Conservation (phyloP, 2,329 filamentous ascomycete species). For the Chaetomium olivaceum region DNA sequence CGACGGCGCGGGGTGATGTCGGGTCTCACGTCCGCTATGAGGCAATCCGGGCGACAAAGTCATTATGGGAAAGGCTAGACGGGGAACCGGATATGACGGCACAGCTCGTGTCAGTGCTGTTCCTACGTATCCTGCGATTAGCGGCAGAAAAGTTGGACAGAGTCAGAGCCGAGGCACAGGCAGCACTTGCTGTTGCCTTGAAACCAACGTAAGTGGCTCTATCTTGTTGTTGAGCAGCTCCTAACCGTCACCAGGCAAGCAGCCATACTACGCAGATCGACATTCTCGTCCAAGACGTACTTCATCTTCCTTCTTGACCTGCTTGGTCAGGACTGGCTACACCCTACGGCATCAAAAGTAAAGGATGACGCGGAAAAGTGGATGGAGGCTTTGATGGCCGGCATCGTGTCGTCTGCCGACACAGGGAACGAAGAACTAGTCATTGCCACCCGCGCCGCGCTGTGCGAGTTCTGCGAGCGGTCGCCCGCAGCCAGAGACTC, state of each 20-base stretch:
- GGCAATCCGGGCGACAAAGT: constrained; percentile 73
- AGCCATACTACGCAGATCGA: constrained; percentile 41
- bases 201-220: constrained; percentile 45
- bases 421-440: constrained; percentile 76
- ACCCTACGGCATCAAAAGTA: constrained; percentile 41
- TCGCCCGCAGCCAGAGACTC: constrained; percentile 44
- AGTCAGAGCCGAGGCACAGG: constrained; percentile 68
- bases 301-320: constrained; percentile 57
- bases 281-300: constrained; percentile 61
- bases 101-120: constrained; percentile 42
- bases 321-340: constrained; percentile 41
- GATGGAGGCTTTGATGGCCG: constrained; percentile 60
- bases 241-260: constrained; percentile 36
- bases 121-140: constrained; percentile 62
- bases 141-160: constrained; percentile 89
- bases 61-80: constrained; percentile 52
- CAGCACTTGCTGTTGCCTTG: constrained; percentile 51
- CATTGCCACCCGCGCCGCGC: constrained; percentile 65
- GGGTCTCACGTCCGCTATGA: constrained; percentile 83
- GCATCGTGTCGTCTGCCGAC: constrained; percentile 71
- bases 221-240: not conserved
- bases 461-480: constrained; percentile 55
- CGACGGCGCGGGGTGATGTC: constrained; percentile 83
- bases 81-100: not conserved
- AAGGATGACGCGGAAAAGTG: constrained; percentile 40